Evolutionary conservation across 192 early-diverging fungal species (phyloP).

Genomic region (Umbelopsis sp.): DNA sequence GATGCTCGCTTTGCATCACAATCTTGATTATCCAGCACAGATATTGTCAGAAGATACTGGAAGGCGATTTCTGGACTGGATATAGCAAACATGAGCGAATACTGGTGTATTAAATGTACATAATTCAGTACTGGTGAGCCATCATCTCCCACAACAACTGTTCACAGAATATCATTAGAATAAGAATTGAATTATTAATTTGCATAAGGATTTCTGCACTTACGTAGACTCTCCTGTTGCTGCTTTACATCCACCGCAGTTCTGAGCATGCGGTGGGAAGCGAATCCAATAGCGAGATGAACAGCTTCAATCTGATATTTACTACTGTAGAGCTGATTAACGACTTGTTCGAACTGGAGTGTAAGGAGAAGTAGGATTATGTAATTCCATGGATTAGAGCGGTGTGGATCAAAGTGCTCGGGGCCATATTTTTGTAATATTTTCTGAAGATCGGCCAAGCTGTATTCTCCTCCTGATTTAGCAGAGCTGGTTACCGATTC

Average conservation of each 20-base stretch:
- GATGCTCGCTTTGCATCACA: neutral
- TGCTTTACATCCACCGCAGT: neutral
- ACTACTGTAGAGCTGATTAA: neutral
- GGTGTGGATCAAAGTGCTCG: conserved; percentile 72
- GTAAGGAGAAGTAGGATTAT: conserved; percentile 83
- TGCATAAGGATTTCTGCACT: neutral
- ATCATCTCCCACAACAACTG: neutral
- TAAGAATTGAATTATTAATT: neutral
- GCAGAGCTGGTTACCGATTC: conserved; percentile 51
- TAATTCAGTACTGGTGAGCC: neutral
- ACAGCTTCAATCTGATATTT: neutral
- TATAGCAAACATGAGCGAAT: neutral
- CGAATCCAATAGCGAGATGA: conserved; percentile 7
- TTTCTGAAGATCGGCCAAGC: conserved; percentile 68
- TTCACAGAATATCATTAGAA: neutral
- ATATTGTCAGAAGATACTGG: conserved; percentile 6
- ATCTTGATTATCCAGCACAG: neutral
- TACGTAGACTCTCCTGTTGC: neutral
- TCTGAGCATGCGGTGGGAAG: neutral
- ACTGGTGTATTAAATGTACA: conserved; percentile 2
- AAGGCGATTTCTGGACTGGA: conserved; percentile 10
- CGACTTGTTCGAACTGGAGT: conserved; percentile 81
- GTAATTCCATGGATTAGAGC: conserved; percentile 75
- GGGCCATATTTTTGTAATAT: conserved; percentile 72
- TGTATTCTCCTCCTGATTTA: conserved; percentile 57